Evolutionary conservation across 2,329 filamentous ascomycete genomes (phyloP), one percentile per base, ranked within the genome.

Genomic region (Penicillium sp.): DNA sequence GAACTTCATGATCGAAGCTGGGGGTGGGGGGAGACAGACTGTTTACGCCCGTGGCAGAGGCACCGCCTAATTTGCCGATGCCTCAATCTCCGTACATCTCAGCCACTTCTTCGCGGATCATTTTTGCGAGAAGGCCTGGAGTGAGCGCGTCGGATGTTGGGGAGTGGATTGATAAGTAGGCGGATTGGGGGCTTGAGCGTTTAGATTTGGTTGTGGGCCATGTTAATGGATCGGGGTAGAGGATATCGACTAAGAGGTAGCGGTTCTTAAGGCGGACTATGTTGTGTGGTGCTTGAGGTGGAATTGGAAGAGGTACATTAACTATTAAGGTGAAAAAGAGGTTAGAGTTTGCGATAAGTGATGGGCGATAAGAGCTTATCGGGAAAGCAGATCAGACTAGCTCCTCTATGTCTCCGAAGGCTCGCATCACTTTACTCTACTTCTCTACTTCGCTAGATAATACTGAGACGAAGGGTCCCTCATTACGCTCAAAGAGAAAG

Each of bases 221-320:
- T 49, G 67, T 62, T n/a, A 55, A 56, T 16, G 65, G 60, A 6
- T 85, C 80, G 0, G 92, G 90, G 66, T 96, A 96, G 43, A 97
- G 80, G 61, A 97, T 91, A 69, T 95, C 90, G 57, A 97, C 84
- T n/a, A 97, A 85, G 16, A 99, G 83, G 72, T 99, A 99, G 65
- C 94, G 87, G 73, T 96, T 88, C 75, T 99, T 99, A 62, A 97
- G 84, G 68, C 94, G 90, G 54, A 99, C 94, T 94, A 99, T 96
- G 45, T 42, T 75, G 61, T 36, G n/a, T 2, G 9, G 28, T 29
- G 28, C 13, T 21, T 2, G n/a, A 43, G 12, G 10, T 42, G 28
- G 28, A 9, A 29, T 29, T 29, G 9, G 9, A 7, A 9, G 10
- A 29, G 29, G 18, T 4, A n/a, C 16, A 21, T 36, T n/a, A n/a